These are phyloP conservation scores for Pyrenophora tritici-repentis DNA, from an alignment of 2,329 filamentous ascomycete genomes.

Conservation along the genomic window DNA sequence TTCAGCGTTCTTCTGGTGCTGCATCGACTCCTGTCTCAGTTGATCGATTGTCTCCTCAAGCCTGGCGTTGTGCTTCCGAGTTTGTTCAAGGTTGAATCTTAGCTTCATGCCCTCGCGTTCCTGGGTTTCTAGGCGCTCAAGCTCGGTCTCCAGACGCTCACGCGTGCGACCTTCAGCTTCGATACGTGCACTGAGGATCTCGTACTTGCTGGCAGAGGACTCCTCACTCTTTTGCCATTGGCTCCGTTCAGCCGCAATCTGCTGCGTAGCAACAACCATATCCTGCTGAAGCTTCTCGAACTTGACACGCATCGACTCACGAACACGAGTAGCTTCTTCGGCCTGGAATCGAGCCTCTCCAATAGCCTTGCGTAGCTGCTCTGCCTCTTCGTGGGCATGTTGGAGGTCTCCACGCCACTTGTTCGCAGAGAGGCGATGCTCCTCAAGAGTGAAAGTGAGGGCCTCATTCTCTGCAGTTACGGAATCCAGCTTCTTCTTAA, in stretches of 20 bases:
- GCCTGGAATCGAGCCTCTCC: constrained; percentile 76
- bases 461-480: constrained; percentile 65
- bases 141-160: constrained; percentile 53
- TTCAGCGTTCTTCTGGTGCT: constrained; percentile 70
- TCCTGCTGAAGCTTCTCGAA: constrained; percentile 86
- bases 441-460: constrained; percentile 65
- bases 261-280: constrained; percentile 76
- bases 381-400: constrained; percentile 57
- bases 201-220: constrained; percentile 59
- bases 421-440: constrained; percentile 65
- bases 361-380: constrained; percentile 74
- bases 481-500: constrained; percentile 58
- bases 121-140: constrained; percentile 54
- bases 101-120: constrained; percentile 79
- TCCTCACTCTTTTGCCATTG: constrained; percentile 72
- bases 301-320: constrained; percentile 82
- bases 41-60: constrained; percentile 63
- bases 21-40: constrained; percentile 68
- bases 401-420: constrained; percentile 65
- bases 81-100: constrained; percentile 72
- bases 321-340: constrained; percentile 82
- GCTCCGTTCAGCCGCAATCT: constrained; percentile 82
- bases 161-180: constrained; percentile 51
- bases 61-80: constrained; percentile 63
- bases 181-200: constrained; percentile 60